These are phyloP conservation scores for Nemania sp. DNA, from an alignment of 2,329 filamentous ascomycete genomes.

Conservation along the genomic window DNA sequence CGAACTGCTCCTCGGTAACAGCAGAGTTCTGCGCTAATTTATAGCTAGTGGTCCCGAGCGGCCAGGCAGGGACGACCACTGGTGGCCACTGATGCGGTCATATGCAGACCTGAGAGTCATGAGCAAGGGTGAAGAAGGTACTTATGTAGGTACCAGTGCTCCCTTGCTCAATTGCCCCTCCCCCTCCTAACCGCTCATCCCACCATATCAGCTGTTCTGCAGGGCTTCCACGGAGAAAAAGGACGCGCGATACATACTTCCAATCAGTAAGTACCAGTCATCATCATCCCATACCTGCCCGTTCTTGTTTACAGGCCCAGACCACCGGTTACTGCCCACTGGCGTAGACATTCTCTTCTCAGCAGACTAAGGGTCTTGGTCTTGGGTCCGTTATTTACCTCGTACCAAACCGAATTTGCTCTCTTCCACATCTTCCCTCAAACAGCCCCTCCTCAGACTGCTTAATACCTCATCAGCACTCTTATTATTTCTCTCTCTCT, in stretches of 20 bases:
- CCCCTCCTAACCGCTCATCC: slow-evolving; percentile 16
- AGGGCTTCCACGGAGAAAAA: slow-evolving; percentile 3
- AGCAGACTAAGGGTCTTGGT: too few relatives aligned
- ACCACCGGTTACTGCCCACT: too few relatives aligned
- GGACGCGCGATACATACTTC: slow-evolving; percentile 11
- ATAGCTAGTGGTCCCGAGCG: slow-evolving; percentile 14
- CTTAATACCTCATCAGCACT: slow-evolving; percentile 24
- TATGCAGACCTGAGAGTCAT: neutral
- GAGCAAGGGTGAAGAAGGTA: neutral
- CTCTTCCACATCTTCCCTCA: slow-evolving; percentile 2
- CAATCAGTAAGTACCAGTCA: too few relatives aligned
- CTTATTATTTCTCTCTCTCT: neutral
- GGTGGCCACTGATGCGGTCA: slow-evolving; percentile 8
- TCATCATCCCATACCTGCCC: too few relatives aligned
- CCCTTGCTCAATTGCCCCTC: slow-evolving; percentile 19
- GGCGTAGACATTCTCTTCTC: too few relatives aligned
- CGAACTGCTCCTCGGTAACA: neutral
- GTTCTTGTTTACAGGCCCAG: neutral
- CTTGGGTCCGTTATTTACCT: neutral
- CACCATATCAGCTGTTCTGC: too few relatives aligned
- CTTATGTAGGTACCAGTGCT: slow-evolving; percentile 3
- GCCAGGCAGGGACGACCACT: slow-evolving; percentile 5
- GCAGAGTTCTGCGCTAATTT: neutral
- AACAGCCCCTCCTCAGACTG: slow-evolving; percentile 8
- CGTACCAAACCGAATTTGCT: slow-evolving; percentile 7